A percentile compares a stretch with the other conserved stretches of the same genome.
Conservation (phyloP, 371 early-diverging fungal genomes). For the Mortierella sp. region DNA sequence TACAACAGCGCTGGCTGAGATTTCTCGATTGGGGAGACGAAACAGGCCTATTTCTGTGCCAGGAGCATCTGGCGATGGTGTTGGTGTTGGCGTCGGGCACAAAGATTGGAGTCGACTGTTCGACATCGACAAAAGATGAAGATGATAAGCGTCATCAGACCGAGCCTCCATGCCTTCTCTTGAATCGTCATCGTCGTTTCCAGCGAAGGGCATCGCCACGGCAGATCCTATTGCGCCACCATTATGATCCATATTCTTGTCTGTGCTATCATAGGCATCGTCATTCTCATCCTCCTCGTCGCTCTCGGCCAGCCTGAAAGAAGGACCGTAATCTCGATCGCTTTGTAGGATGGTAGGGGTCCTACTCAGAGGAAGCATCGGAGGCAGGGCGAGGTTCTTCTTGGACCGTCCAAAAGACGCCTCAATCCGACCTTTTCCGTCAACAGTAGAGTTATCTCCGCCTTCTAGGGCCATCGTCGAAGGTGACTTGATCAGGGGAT, state of each 20-base stretch:
- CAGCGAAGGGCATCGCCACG: too few species aligned
- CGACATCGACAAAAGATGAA: too few species aligned
- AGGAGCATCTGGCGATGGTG: too few species aligned
- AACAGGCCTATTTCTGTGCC: too few species aligned
- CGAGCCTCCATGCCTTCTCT: too few species aligned
- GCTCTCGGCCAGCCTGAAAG: constrained; percentile 5
- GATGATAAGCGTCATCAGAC: too few species aligned
- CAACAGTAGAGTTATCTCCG: neutral
- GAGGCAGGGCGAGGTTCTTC: neutral
- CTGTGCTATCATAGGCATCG: too few species aligned
- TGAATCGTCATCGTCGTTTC: too few species aligned
- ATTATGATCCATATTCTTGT: too few species aligned
- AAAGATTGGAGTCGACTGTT: neutral
- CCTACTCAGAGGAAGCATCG: constrained; percentile 32
- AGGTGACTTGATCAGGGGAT: constrained; percentile 29
- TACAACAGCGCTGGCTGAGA: neutral
- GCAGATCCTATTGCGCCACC: too few species aligned
- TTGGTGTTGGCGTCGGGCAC: neutral
- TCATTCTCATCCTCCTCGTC: constrained; percentile 2
- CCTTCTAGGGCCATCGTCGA: constrained; percentile 17
- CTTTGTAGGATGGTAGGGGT: constrained; percentile 32
- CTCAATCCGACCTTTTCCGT: too few species aligned
- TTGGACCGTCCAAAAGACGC: too few species aligned
- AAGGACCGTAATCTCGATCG: constrained; percentile 9
- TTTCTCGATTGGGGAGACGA: constrained; percentile 28